Conservation (phyloP, 768 basidiomycete genomes). For the Lepiota venenata region DNA sequence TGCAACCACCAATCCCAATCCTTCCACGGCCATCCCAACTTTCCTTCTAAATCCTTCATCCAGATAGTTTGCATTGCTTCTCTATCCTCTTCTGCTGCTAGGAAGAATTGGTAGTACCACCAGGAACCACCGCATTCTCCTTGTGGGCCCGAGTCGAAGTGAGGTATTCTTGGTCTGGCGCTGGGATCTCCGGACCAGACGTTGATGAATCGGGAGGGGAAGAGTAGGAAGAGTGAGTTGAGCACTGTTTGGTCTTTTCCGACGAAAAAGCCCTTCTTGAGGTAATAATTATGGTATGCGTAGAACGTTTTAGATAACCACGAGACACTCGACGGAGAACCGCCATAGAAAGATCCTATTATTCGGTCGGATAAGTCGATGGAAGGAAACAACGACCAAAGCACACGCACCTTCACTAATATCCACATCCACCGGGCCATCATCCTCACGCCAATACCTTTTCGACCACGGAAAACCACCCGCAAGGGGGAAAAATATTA, state of each 20-base stretch:
- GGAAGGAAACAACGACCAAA: not conserved
- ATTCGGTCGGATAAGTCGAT: not conserved
- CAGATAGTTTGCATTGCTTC: conserved; percentile 21
- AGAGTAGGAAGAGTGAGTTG: conserved; percentile 34
- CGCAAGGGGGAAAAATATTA: conserved; percentile 46
- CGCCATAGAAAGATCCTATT: conserved; percentile 57
- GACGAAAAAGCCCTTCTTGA: too few relatives aligned
- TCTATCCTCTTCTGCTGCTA: conserved; percentile 14
- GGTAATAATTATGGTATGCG: too few relatives aligned
- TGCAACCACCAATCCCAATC: not conserved
- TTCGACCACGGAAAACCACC: conserved; percentile 28
- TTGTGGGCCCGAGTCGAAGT: conserved; percentile 25
- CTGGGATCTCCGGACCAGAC: conserved; percentile 34
- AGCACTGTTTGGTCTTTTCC: too few relatives aligned
- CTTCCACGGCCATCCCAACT: conserved; percentile 9
- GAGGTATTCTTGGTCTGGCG: conserved; percentile 15
- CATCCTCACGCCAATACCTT: conserved; percentile 37
- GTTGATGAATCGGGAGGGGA: conserved; percentile 39
- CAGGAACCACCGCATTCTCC: conserved; percentile 40
- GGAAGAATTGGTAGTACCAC: too few relatives aligned
- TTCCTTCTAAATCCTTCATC: conserved; percentile 10
- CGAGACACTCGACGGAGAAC: conserved; percentile 35
- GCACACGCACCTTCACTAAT: conserved; percentile 59
- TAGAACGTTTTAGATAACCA: too few relatives aligned
- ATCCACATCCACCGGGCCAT: conserved; percentile 44